phyloP scores from a whole-genome alignment of 2,329 filamentous ascomycete species.

The Talaromyces marneffei region DNA sequence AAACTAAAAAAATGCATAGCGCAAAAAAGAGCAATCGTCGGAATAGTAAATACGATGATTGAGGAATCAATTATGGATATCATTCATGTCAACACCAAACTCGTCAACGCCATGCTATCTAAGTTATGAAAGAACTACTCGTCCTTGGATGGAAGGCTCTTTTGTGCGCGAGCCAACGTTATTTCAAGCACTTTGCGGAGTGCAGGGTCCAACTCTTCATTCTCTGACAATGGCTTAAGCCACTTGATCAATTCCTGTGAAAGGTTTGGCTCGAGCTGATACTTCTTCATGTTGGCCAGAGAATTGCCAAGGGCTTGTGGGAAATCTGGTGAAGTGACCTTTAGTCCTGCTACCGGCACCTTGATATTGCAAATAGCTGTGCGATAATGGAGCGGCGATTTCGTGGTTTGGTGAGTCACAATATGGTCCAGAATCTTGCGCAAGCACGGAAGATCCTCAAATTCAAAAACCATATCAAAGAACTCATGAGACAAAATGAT shows the following conservation, averaged over 20 bases:
- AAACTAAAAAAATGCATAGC: constrained; percentile 56
- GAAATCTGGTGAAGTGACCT: constrained; percentile 61
- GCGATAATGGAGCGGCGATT: constrained; percentile 55
- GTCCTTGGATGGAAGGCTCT: constrained; percentile 19
- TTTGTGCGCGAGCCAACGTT: constrained; percentile 33
- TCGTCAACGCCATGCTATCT: neutral
- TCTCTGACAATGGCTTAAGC: constrained; percentile 43
- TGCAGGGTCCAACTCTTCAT: constrained; percentile 47
- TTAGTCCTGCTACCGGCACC: constrained; percentile 62
- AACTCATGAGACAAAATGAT: constrained; percentile 65
- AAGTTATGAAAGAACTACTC: neutral
- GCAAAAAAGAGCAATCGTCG: constrained; percentile 55
- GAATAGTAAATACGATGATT: constrained; percentile 35
- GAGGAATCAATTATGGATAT: constrained; percentile 18
- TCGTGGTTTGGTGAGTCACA: constrained; percentile 54
- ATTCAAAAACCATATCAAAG: constrained; percentile 71
- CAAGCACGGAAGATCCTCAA: constrained; percentile 60
- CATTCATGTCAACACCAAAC: neutral
- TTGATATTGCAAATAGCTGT: constrained; percentile 67
- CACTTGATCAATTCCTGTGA: constrained; percentile 45
- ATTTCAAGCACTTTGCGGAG: constrained; percentile 48
- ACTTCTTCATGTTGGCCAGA: constrained; percentile 56
- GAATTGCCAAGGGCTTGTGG: constrained; percentile 63
- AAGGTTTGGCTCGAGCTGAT: constrained; percentile 38
- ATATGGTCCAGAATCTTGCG: constrained; percentile 67